Percentiles rank a stretch among this genome's conserved stretches.
Evolutionary conservation across 2,329 filamentous ascomycete genomes (phyloP).

Genomic region (Aspergillus texensis): DNA sequence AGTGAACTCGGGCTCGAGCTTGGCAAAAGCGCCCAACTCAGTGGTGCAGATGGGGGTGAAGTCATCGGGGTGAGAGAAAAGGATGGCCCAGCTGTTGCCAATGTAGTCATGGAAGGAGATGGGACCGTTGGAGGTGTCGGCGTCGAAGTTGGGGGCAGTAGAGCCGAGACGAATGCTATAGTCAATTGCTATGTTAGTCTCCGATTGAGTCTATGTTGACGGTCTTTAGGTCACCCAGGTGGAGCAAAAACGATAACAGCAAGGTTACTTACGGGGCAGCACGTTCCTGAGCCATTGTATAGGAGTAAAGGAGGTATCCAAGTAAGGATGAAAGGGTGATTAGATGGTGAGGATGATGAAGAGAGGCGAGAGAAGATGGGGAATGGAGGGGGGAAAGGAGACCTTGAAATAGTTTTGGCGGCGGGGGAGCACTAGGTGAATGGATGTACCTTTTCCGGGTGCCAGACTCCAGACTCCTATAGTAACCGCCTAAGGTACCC

Average conservation of each 20-base stretch:
- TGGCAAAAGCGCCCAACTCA: conserved; percentile 91
- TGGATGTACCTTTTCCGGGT: background rate
- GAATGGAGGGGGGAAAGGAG: conserved; percentile 7
- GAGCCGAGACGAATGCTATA: conserved; percentile 65
- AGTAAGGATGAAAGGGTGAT: conserved; percentile 8
- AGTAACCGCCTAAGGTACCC: background rate
- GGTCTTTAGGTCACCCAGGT: background rate
- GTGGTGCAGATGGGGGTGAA: conserved; percentile 97
- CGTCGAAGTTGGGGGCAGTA: conserved; percentile 69
- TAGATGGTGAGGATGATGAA: background rate
- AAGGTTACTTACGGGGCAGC: conserved; percentile 44
- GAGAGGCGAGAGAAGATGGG: conserved; percentile 6
- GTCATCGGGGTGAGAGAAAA: conserved; percentile 74
- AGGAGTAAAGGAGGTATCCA: conserved; percentile 5
- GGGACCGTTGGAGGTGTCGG: conserved; percentile 66
- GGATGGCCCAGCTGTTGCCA: conserved; percentile 68
- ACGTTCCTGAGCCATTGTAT: conserved; percentile 47
- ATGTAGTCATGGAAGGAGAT: conserved; percentile 75
- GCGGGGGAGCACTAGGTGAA: background rate
- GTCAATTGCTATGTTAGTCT: conserved; percentile 15
- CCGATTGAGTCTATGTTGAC: background rate
- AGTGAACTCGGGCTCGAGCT: conserved; percentile 85
- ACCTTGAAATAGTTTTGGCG: conserved; percentile 18
- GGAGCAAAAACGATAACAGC: background rate
- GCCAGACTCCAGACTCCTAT: background rate